Evolutionary conservation across 2,329 filamentous ascomycete species (phyloP), one percentile per base, ranked within the genome.

Genomic region (Simplicillium sp.): DNA sequence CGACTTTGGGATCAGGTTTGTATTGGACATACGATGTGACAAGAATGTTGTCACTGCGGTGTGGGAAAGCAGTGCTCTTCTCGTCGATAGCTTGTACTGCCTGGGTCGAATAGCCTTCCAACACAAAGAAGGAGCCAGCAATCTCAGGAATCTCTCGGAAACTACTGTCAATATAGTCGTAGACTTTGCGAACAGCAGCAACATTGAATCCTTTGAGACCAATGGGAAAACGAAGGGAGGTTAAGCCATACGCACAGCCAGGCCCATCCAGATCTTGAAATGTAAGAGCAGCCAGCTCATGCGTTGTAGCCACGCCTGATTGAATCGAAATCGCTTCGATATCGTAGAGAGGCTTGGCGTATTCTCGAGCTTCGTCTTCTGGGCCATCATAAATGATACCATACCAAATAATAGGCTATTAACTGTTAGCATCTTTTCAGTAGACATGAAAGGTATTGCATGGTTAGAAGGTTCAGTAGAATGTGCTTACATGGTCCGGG

Each of bases 31-130:
- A 25, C 9, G 20, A 9, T 25, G 20, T 25, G 20, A 25, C 9
- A 25, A 25, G 20, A 25, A 52, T 16, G 28, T 42, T 45, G 36
- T 46, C 46, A 2, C 51, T 45, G 1, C 72, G 64, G 52, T 62
- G 65, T n/a, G 70, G 61, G 39, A 66, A 74, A 3, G 70, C 70
- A 5, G 62, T 60, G 4, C 61, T 57, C 11, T 51, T 50, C 15
- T 45, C 48, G 34, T 53, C 44, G 33, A 68, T 49, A 0, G 52
- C 55, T 41, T 64, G 50, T 2, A 76, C 65, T 4, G 64, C 71
- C 16, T 61, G 50, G 13, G 49, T 51, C 3, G 70, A 62, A 54
- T 77, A 77, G 7, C 68, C 68, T 48, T 77, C 73, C 35, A 76
- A 69, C 57, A 75, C 64, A 54, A 75, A 70, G 29, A 76, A 57